Percentiles rank a stretch among this genome's conserved stretches.
phyloP scores from a whole-genome alignment of 192 early-diverging fungal species.

The Coemansia sp. region DNA sequence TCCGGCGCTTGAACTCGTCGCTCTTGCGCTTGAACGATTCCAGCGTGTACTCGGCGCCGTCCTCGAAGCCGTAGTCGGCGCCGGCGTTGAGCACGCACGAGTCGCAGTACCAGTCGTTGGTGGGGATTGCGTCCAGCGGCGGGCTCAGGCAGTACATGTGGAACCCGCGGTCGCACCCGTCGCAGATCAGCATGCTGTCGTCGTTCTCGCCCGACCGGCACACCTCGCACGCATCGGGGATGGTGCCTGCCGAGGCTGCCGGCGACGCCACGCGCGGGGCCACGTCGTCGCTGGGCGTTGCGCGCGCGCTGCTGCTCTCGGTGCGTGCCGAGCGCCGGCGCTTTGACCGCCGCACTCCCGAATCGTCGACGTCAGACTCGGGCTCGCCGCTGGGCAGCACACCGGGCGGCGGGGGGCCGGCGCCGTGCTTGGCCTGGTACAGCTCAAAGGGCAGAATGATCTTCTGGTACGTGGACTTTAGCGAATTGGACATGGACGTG shows the following conservation, averaged over 20 bases:
- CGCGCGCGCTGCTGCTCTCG: neutral
- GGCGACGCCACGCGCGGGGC: conserved; percentile 16
- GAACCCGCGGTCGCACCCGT: conserved; percentile 79
- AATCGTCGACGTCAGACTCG: conserved; percentile 1
- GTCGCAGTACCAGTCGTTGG: conserved; percentile 83
- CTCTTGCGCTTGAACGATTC: conserved; percentile 73
- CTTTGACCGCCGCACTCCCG: conserved; percentile 32
- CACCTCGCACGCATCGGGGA: conserved; percentile 46
- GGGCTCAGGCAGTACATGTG: conserved; percentile 79
- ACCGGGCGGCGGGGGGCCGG: neutral
- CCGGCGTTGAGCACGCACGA: conserved; percentile 72
- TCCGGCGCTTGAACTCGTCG: conserved; percentile 75
- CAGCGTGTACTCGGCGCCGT: conserved; percentile 75
- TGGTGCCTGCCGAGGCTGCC: conserved; percentile 18
- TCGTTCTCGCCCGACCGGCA: conserved; percentile 51
- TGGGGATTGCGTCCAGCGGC: conserved; percentile 55
- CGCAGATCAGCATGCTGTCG: conserved; percentile 76
- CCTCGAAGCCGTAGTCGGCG: conserved; percentile 92
- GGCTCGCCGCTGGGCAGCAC: neutral
- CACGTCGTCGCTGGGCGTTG: neutral
- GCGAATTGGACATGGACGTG: conserved; percentile 70
- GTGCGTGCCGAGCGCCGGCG: conserved; percentile 22
- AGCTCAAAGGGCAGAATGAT: conserved; percentile 68
- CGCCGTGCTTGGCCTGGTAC: conserved; percentile 55
- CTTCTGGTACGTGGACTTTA: conserved; percentile 64